These are phyloP conservation scores for Phaeomoniella chlamydospora DNA, from an alignment of 2,329 filamentous ascomycete genomes.

Conservation along the genomic window DNA sequence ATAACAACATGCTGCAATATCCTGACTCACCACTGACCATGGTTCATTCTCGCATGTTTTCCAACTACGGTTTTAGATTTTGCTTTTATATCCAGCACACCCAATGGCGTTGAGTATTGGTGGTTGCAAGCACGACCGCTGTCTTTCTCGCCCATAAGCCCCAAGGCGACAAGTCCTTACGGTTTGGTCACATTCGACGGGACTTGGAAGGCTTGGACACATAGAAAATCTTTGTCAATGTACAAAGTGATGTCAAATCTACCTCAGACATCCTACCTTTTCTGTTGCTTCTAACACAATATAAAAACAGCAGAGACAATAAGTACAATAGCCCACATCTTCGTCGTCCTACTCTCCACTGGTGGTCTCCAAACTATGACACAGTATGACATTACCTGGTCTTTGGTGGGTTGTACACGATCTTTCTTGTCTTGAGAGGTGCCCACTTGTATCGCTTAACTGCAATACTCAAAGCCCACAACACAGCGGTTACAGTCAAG, in stretches of 20 bases:
- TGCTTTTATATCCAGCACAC: too few relatives aligned
- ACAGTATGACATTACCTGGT: neutral
- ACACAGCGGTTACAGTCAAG: slow-evolving; percentile 59
- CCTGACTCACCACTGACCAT: too few relatives aligned
- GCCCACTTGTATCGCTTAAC: slow-evolving; percentile 99
- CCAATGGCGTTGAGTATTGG: too few relatives aligned
- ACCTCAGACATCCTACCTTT: neutral
- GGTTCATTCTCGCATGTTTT: too few relatives aligned
- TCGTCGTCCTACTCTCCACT: neutral
- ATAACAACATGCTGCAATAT: too few relatives aligned
- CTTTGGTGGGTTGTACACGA: slow-evolving; percentile 65
- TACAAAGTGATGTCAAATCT: neutral
- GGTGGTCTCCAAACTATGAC: neutral
- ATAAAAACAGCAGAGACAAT: neutral
- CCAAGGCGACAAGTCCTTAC: too few relatives aligned
- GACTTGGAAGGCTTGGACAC: too few relatives aligned
- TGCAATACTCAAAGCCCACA: slow-evolving; percentile 85
- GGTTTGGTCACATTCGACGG: too few relatives aligned
- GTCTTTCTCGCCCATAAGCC: too few relatives aligned
- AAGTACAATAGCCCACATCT: neutral
- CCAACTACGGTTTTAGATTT: too few relatives aligned
- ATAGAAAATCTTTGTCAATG: neutral
- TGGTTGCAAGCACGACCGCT: too few relatives aligned
- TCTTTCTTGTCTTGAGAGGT: slow-evolving; percentile 87
- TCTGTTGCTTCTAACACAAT: neutral